These are phyloP conservation scores for Magnusiomyces fungicola DNA, from an alignment of 1,139 yeast species.

Conservation along the genomic window DNA sequence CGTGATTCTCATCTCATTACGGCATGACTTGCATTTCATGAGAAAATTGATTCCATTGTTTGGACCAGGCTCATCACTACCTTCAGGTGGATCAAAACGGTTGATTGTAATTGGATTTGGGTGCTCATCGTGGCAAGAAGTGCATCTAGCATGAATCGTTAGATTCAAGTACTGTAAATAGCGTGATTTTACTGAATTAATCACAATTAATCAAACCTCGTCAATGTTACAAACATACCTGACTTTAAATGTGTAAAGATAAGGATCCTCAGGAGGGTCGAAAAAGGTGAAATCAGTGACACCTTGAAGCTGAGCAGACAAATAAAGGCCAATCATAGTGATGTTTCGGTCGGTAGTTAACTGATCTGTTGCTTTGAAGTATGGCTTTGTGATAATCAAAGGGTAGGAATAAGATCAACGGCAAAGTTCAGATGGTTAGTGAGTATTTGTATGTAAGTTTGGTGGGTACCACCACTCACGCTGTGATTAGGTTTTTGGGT, in stretches of 20 bases:
- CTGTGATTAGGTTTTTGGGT: too few species aligned
- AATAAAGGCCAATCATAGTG: constrained; percentile 44
- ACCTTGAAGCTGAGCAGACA: constrained; percentile 54
- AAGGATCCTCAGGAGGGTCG: constrained; percentile 56
- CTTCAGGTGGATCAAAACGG: constrained; percentile 37
- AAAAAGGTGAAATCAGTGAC: constrained; percentile 59
- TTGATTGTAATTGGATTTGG: constrained; percentile 69
- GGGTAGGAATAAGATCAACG: too few species aligned
- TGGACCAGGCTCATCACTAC: constrained; percentile 58
- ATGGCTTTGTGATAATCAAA: too few species aligned
- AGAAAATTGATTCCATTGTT: constrained; percentile 82
- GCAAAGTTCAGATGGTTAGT: too few species aligned
- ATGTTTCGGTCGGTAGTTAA: too few species aligned
- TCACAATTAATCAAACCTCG: too few species aligned
- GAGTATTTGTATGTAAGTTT: too few species aligned
- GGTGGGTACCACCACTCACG: too few species aligned
- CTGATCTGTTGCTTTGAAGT: too few species aligned
- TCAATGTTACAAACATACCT: constrained; percentile 28
- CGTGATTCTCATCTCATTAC: constrained; percentile 27
- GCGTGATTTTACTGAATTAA: too few species aligned
- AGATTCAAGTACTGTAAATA: too few species aligned
- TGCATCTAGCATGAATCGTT: too few species aligned
- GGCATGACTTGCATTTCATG: constrained; percentile 67
- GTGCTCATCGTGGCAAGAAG: constrained; percentile 72
- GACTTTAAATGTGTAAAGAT: constrained; percentile 65